Conservation (phyloP, 2,329 filamentous ascomycete genomes). For the Ophiostoma sp. region DNA sequence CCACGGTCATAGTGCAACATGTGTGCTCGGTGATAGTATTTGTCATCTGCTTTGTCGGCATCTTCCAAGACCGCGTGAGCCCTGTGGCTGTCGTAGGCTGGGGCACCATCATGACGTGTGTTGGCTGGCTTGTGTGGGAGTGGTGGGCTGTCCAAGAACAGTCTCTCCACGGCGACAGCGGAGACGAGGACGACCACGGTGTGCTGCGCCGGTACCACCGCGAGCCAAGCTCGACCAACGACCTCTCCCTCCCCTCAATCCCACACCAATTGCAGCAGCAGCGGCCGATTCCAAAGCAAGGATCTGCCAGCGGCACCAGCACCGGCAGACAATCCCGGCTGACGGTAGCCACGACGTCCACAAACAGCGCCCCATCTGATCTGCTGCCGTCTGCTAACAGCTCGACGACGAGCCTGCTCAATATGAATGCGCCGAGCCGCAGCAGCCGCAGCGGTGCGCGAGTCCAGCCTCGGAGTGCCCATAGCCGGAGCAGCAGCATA, state of each 20-base stretch:
- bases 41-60: constrained; percentile 86
- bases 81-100: constrained; percentile 84
- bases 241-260: not conserved
- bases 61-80: constrained; percentile 79
- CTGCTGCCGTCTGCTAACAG: constrained; percentile 16
- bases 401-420: constrained; percentile 23
- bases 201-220: not conserved
- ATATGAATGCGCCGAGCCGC: not conserved
- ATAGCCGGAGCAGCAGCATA: constrained; percentile 7
- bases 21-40: constrained; percentile 94
- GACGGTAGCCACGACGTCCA: not conserved
- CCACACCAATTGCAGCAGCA: not conserved
- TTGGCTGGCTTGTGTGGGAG: constrained; percentile 90
- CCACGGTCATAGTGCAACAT: constrained; percentile 94
- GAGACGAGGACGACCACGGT: constrained; percentile 9
- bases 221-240: not conserved
- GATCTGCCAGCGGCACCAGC: not conserved
- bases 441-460: not conserved
- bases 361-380: not conserved
- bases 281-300: too few species aligned
- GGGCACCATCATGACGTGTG: constrained; percentile 73
- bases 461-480: not conserved
- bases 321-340: not conserved
- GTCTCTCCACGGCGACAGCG: constrained; percentile 1
- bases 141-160: constrained; percentile 67